These are phyloP conservation scores for Agrocybe praecox DNA, from an alignment of 768 basidiomycete genomes.

Conservation along the genomic window DNA sequence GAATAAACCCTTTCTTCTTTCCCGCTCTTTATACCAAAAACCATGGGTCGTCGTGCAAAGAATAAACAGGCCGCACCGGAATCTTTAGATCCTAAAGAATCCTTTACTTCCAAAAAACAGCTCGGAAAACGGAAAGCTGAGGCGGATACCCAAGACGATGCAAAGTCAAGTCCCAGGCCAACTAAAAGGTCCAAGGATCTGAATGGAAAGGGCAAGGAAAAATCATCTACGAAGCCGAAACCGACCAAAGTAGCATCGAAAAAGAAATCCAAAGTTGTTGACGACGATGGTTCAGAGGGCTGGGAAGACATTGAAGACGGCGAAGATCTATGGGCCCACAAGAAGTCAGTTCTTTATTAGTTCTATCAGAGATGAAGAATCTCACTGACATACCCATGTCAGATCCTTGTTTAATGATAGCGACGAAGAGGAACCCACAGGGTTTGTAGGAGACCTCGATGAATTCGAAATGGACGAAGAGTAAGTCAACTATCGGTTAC, in stretches of 20 bases:
- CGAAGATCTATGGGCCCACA: slow-evolving; percentile 41
- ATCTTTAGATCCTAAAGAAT: slow-evolving; percentile 47
- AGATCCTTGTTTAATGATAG: slow-evolving; percentile 51
- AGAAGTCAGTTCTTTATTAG: slow-evolving; percentile 35
- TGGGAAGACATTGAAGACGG: slow-evolving; percentile 68
- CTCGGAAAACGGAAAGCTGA: slow-evolving; percentile 77
- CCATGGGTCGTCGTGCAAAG: slow-evolving; percentile 85
- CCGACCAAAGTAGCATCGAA: slow-evolving; percentile 12
- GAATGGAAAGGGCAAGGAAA: slow-evolving; percentile 38
- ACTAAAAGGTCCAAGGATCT: slow-evolving; percentile 50
- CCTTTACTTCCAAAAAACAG: slow-evolving; percentile 50
- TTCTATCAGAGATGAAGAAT: slow-evolving; percentile 3
- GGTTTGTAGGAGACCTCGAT: slow-evolving; percentile 47
- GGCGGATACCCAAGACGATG: slow-evolving; percentile 32
- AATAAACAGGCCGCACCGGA: slow-evolving; percentile 79
- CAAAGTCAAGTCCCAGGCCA: slow-evolving; percentile 35
- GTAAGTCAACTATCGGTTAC: neutral
- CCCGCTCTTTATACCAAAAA: slow-evolving; percentile 2
- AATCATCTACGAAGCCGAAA: slow-evolving; percentile 22
- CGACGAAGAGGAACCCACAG: slow-evolving; percentile 39
- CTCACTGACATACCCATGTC: slow-evolving; percentile 6
- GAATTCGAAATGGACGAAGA: slow-evolving; percentile 51
- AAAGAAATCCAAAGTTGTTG: slow-evolving; percentile 14
- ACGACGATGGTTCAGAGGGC: slow-evolving; percentile 44
- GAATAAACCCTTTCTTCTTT: neutral